phyloP scores from a whole-genome alignment of 2,329 filamentous ascomycete genomes.

The Graphiopsis chlorocephala region DNA sequence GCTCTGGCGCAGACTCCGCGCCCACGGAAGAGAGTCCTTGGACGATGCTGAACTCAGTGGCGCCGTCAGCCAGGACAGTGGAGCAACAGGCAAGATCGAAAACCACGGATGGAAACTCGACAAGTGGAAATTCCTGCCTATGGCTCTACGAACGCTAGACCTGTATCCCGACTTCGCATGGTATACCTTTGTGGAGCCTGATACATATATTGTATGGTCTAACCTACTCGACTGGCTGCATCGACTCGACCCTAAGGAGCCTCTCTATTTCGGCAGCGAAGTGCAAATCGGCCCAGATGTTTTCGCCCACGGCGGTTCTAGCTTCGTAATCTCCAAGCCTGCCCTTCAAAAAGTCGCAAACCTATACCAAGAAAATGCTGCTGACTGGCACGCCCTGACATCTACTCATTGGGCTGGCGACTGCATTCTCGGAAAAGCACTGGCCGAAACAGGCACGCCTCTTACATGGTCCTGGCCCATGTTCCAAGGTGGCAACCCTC shows the following conservation, averaged over 20 bases:
- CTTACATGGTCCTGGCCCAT: conserved; percentile 25
- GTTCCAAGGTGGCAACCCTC: conserved; percentile 27
- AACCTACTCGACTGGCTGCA: conserved; percentile 54
- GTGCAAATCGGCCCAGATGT: conserved; percentile 50
- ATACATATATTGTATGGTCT: conserved; percentile 56
- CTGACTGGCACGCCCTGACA: conserved; percentile 35
- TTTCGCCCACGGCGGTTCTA: conserved; percentile 54
- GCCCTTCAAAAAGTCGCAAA: conserved; percentile 47
- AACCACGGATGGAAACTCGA: conserved; percentile 32
- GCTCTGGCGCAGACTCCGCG: conserved; percentile 36
- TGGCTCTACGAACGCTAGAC: conserved; percentile 36
- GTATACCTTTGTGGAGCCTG: conserved; percentile 60
- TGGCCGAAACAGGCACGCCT: conserved; percentile 18
- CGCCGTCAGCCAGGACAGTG: conserved; percentile 21
- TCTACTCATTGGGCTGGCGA: conserved; percentile 26
- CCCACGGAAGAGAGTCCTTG: conserved; percentile 32
- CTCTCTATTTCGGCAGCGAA: conserved; percentile 54
- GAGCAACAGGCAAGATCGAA: conserved; percentile 5
- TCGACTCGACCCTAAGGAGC: conserved; percentile 47
- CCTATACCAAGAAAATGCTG: conserved; percentile 40
- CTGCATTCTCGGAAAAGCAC: conserved; percentile 22
- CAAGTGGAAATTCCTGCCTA: conserved; percentile 41
- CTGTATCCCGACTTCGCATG: conserved; percentile 50
- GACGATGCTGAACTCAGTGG: conserved; percentile 29
- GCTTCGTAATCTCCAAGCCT: conserved; percentile 51